Conservation (phyloP, 306 rosid species). For the Psophocarpus tetragonolobus region DNA sequence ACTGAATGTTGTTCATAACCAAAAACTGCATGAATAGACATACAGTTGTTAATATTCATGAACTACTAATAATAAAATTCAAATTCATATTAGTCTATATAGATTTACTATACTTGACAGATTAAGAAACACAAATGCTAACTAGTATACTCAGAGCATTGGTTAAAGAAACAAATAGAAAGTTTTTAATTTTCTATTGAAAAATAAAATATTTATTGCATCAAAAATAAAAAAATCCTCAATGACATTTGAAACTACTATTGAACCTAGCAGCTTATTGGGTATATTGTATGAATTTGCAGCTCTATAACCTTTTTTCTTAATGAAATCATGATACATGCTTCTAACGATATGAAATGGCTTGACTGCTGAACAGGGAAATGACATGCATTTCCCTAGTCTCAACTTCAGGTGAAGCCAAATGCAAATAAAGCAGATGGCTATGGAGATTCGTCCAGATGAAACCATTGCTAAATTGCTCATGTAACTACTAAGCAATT, state of each 20-base stretch:
- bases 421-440: neutral
- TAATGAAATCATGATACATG: neutral
- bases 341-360: neutral
- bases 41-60: neutral
- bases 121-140: neutral
- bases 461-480: neutral
- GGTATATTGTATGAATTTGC: neutral
- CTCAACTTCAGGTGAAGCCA: neutral
- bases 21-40: slow-evolving; percentile 57
- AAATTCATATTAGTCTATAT: neutral
- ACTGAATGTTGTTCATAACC: slow-evolving; percentile 98
- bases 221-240: too few species aligned
- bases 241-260: too few species aligned
- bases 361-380: neutral
- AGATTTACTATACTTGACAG: neutral
- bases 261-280: neutral
- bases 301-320: neutral
- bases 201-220: too few species aligned
- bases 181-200: too few species aligned
- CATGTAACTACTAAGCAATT: neutral
- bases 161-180: neutral
- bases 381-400: neutral
- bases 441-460: neutral
- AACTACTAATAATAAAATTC: slow-evolving; percentile 11
- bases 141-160: neutral